Conservation (phyloP, 257 asterid genomes). For the Coffea eugenioides region DNA sequence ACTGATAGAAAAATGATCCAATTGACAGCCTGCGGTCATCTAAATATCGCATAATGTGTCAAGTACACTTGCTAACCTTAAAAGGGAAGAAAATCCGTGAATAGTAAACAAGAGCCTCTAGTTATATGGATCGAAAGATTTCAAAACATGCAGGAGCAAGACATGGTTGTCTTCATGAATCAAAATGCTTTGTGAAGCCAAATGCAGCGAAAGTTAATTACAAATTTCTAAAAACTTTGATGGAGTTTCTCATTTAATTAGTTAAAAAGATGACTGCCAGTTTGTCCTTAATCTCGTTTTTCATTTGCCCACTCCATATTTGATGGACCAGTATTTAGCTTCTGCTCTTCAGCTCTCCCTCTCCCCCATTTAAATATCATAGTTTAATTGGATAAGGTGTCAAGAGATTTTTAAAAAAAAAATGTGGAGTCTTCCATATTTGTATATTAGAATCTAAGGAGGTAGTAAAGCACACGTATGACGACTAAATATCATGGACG, state of each 20-base stretch:
- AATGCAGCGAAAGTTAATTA: neutral
- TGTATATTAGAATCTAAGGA: too few relatives aligned
- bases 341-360: too few relatives aligned
- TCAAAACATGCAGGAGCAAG: neutral
- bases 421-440: too few relatives aligned
- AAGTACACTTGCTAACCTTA: neutral
- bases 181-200: neutral
- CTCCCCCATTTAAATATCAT: too few relatives aligned
- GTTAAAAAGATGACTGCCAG: neutral
- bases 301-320: neutral
- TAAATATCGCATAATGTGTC: neutral
- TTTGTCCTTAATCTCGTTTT: too few relatives aligned
- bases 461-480: too few relatives aligned
- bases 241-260: neutral
- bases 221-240: neutral
- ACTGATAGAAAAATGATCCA: neutral
- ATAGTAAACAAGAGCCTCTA: neutral
- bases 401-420: too few relatives aligned
- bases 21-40: neutral
- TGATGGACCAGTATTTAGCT: too few relatives aligned
- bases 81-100: neutral
- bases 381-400: too few relatives aligned
- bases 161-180: too few relatives aligned
- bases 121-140: neutral
- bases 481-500: too few relatives aligned